Base-by-base conservation (phyloP, 352 stramenopile genomes). In the Globisporangium nodosum region DNA sequence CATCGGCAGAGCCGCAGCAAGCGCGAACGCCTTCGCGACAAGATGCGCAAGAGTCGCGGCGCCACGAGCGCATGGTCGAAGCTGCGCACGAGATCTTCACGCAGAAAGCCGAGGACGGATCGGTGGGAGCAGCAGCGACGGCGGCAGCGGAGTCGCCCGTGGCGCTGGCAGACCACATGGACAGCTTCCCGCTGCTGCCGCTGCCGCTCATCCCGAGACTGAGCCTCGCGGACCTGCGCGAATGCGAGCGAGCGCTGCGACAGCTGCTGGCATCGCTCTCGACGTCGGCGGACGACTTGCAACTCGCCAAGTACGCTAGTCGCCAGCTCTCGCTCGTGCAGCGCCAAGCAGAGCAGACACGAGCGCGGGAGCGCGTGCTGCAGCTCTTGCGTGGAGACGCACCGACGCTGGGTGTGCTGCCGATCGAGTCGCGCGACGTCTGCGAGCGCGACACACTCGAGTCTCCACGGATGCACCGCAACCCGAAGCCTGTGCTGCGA, bases 181-280 rank as follows among this genome's bases (percentile, higher is more conserved):
- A 87, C 43, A 85, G 74, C 68, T 90, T 88, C 42, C 78, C 80
- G 6, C 64, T 90, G 31, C 69, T 90, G 24, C 81, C 78, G 31
- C 49, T 91, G 21, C 53, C 64, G 4, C 60, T 87, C 18, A 88
- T 91, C 31, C 64, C 78, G 35, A 69, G 67, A n/a, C 50, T 91
- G 8, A 24, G 37, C 1, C 64, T 78, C 27, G 27, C 30, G 13
- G 76, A 87, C 24, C 61, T 91, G n/a, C 54, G 55, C n/a, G 63
- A 70, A 52, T 76, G 81, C 42, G 65, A 81, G 35, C n/a, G 21
- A 1, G 74, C 71, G 0, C 61, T 91, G 0, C 30, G 65, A 5
- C 52, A 71, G 16, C 52, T 90, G 3, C 60, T 82, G 11, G 30
- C 58, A 20, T 72, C 74, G 6, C 74, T 90, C 15, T 56, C 56